Evolutionary conservation across 495 filamentous ascomycete species (phyloP), one percentile per base, ranked within the genome.

Genomic region (Lentithecium fluviatile): DNA sequence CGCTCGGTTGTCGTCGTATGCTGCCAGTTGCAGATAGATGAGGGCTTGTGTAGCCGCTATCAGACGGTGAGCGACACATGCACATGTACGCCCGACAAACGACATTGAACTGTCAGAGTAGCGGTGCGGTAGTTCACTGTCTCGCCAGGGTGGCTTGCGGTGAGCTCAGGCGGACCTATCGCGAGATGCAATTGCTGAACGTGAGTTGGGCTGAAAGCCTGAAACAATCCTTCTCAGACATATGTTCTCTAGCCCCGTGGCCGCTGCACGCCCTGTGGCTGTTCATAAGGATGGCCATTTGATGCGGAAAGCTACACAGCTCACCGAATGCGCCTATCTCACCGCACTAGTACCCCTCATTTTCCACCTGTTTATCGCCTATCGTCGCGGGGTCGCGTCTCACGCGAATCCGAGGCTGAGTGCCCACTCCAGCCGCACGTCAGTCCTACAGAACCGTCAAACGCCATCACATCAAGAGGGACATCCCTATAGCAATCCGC

Each of bases 61-160:
- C 59, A 62, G 59, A 62, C 59, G 59, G 59, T 62, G 59, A 62
- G 34, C 24, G 2, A 6, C 29, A 32, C 29, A 3, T 32, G 29
- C 29, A 38, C n/a, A 11, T 12, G 12, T 15, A 49, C 23, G 46
- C 23, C 23, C 46, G 6, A 10, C 36, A 32, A 15, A 6, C 25
- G 2, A 56, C 42, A 40, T 40, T 37, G 46, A 57, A 21, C 42
- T 40, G 45, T 50, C 25, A 57, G 29, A 55, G 52, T 11, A 45
- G 58, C 59, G 43, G 52, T 62, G 52, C 59, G 36, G 50, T 40
- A 23, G 26, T 19, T n/a, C 15, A 0, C 6, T 11, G 13, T 23
- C 1, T 12, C 5, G 13, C 40, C 40, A 8, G n/a, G 19, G 43
- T 54, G 58, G 58, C 58, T 45, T 61, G 49, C 43, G 4, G 25